These are phyloP conservation scores for Xylariales sp. DNA, from an alignment of 2,329 filamentous ascomycete genomes.

Conservation along the genomic window DNA sequence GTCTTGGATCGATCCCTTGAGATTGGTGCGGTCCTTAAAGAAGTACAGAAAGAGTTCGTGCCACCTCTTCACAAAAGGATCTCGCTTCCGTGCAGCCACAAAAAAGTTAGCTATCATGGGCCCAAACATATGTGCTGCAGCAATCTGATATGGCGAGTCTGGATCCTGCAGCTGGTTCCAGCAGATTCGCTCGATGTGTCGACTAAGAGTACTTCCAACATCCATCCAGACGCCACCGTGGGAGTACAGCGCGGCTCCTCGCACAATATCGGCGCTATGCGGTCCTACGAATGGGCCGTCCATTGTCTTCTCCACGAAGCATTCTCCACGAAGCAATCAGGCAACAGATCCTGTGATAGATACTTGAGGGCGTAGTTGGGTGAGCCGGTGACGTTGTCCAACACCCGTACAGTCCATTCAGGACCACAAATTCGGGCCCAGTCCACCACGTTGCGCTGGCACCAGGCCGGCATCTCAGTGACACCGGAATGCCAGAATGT, in stretches of 20 bases:
- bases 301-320: conserved; percentile 38
- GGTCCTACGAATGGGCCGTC: conserved; percentile 35
- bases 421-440: conserved; percentile 31
- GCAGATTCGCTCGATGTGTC: conserved; percentile 30
- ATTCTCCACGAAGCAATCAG: no score
- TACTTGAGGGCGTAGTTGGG: conserved; percentile 30
- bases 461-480: conserved; percentile 25
- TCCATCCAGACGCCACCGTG: conserved; percentile 41
- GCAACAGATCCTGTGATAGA: conserved; percentile 27
- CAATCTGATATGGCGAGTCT: conserved; percentile 26
- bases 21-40: no score
- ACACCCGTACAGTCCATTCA: conserved; percentile 33
- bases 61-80: neutral
- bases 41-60: no score
- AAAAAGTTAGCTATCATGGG: neutral
- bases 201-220: conserved; percentile 34
- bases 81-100: neutral
- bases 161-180: conserved; percentile 34
- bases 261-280: conserved; percentile 43
- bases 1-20: no score
- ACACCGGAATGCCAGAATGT: conserved; percentile 36
- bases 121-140: conserved; percentile 14
- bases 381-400: conserved; percentile 31
- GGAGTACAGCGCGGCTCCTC: conserved; percentile 33
- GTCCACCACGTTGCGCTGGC: conserved; percentile 29